Percentiles rank a stretch among this genome's conserved stretches.
Conservation (phyloP, 129 eudicot genomes). For the Flaveria linearis region DNA sequence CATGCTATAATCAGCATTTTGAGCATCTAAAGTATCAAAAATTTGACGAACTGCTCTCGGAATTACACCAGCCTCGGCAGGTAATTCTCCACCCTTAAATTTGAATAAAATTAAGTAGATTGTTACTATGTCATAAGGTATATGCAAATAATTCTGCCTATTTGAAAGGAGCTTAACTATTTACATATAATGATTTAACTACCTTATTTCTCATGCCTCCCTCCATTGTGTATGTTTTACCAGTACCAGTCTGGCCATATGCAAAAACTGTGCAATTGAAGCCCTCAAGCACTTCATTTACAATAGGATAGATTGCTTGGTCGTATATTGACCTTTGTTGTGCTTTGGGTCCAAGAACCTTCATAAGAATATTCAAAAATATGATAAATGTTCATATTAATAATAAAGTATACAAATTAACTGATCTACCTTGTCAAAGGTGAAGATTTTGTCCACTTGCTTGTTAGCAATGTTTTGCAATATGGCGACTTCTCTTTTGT, state of each 20-base stretch:
- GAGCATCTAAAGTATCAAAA: slow-evolving; percentile 74
- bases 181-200: neutral
- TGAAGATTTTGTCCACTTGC: slow-evolving; percentile 75
- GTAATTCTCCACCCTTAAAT: slow-evolving; percentile 69
- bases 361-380: neutral
- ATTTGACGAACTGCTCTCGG: slow-evolving; percentile 91
- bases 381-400: neutral
- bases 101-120: slow-evolving; percentile 6
- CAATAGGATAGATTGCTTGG: slow-evolving; percentile 83
- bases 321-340: slow-evolving; percentile 83
- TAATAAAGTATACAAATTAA: neutral
- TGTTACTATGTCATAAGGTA: slow-evolving; percentile 9
- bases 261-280: slow-evolving; percentile 91
- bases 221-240: slow-evolving; percentile 92
- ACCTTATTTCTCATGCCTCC: slow-evolving; percentile 95
- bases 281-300: slow-evolving; percentile 78
- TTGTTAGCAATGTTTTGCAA: slow-evolving; percentile 58
- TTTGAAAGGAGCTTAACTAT: neutral
- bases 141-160: neutral
- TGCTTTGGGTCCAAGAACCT: slow-evolving; percentile 93
- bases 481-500: slow-evolving; percentile 64
- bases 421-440: slow-evolving; percentile 71
- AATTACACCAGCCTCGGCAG: slow-evolving; percentile 89
- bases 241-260: slow-evolving; percentile 90
- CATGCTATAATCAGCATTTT: slow-evolving; percentile 85